phyloP scores from a whole-genome alignment of 2,329 filamentous ascomycete genomes.

The Cercospora canescens region DNA sequence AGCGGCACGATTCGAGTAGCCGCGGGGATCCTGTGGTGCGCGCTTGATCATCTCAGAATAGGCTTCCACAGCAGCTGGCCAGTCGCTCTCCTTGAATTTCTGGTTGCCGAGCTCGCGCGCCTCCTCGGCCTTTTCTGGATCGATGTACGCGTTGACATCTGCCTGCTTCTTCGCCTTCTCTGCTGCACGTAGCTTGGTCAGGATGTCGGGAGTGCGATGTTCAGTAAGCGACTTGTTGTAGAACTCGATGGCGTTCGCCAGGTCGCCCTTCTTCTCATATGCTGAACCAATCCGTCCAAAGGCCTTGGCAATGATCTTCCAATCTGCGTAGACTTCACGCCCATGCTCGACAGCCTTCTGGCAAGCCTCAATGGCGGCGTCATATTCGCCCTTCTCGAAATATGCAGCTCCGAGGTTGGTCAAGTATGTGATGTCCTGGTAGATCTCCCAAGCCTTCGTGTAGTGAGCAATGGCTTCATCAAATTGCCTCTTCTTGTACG shows the following conservation, averaged over 20 bases:
- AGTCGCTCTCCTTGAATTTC: constrained; percentile 96
- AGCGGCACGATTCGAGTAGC: constrained; percentile 95
- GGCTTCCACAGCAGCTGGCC: constrained; percentile 89
- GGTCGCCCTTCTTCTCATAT: constrained; percentile 85
- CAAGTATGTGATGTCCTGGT: constrained; percentile 96
- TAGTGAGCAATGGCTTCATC: constrained; percentile 95
- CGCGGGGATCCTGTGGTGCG: constrained; percentile 85
- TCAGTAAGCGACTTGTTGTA: constrained; percentile 95
- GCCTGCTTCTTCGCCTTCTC: constrained; percentile 83
- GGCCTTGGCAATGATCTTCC: constrained; percentile 98
- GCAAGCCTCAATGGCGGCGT: constrained; percentile 83
- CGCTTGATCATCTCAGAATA: constrained; percentile 98
- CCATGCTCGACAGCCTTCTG: constrained; percentile 88
- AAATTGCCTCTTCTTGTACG: constrained; percentile 98
- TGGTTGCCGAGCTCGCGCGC: constrained; percentile 91
- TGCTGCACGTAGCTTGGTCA: constrained; percentile 85
- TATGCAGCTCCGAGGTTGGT: constrained; percentile 94
- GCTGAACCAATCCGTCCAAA: constrained; percentile 92
- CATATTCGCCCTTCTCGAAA: constrained; percentile 94
- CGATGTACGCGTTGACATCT: constrained; percentile 78
- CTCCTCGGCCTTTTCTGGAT: constrained; percentile 90
- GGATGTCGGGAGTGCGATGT: constrained; percentile 91
- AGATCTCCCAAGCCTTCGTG: constrained; percentile 86
- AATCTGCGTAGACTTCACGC: constrained; percentile 86
- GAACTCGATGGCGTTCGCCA: constrained; percentile 77